Evolutionary conservation across 148 eudicot species (phyloP).

Genomic region (Rhododendron williamsianum): DNA sequence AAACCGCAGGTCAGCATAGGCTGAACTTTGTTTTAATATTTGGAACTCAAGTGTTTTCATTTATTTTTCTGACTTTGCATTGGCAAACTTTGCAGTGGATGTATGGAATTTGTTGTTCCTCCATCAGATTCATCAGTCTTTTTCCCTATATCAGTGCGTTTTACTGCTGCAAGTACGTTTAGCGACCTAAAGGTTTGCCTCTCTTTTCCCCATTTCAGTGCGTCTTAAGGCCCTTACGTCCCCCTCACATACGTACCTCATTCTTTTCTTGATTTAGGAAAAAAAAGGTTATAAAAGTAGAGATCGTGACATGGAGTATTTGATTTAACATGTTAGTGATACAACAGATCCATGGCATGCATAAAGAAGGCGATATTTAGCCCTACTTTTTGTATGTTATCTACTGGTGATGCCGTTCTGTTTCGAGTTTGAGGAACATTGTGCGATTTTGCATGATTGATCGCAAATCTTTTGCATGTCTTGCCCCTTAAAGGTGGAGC

Average conservation of each 20-base stretch:
- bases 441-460: neutral
- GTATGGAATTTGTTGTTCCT: slow-evolving; percentile 92
- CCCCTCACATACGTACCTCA: neutral
- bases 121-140: slow-evolving; percentile 80
- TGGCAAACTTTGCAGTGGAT: slow-evolving; percentile 56
- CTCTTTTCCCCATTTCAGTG: neutral
- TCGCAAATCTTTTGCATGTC: slow-evolving; percentile 29
- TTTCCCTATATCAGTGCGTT: too few relatives aligned
- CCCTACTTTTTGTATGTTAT: neutral
- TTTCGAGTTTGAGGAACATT: neutral
- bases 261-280: neutral
- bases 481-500: slow-evolving; percentile 76
- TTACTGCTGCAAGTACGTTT: too few relatives aligned
- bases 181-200: slow-evolving; percentile 71
- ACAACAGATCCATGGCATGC: neutral
- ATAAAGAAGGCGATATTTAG: neutral
- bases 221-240: neutral
- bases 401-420: neutral
- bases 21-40: neutral
- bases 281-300: neutral
- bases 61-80: slow-evolving; percentile 3
- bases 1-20: slow-evolving; percentile 65
- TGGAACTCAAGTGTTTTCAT: neutral
- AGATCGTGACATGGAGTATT: neutral
- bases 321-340: neutral